Percentiles rank a stretch among this genome's conserved stretches.
These are phyloP conservation scores for Exophiala dermatitidis DNA, from an alignment of 2,329 filamentous ascomycete genomes.

Conservation along the genomic window DNA sequence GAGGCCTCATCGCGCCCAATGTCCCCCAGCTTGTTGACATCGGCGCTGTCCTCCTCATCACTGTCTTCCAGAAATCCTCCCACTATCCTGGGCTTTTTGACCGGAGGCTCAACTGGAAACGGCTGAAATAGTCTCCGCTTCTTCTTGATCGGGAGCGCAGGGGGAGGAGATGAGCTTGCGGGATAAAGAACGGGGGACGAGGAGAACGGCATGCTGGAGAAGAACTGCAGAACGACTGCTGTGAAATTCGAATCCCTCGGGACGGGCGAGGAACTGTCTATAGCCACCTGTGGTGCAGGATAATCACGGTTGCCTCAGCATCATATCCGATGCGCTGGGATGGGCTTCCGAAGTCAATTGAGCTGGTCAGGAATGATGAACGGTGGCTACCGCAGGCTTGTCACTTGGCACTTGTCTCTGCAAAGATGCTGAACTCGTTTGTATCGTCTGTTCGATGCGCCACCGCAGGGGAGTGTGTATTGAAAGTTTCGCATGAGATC, in stretches of 20 bases:
- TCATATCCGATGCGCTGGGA: no score
- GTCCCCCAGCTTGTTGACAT: neutral
- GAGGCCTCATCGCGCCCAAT: neutral
- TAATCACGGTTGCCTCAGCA: no score
- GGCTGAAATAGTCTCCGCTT: slow-evolving; percentile 37
- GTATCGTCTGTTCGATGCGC: no score
- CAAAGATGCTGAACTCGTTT: no score
- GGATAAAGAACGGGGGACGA: slow-evolving; percentile 36
- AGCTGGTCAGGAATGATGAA: no score
- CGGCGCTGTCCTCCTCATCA: slow-evolving; percentile 31
- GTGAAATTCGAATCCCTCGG: neutral
- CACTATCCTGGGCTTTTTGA: slow-evolving; percentile 37
- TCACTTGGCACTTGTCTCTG: no score
- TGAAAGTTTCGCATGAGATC: no score
- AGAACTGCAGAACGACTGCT: neutral
- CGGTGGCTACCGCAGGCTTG: no score
- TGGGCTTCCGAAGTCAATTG: no score
- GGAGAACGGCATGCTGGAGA: slow-evolving; percentile 35
- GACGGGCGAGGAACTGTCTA: neutral
- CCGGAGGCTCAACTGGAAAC: slow-evolving; percentile 26
- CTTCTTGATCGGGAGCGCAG: slow-evolving; percentile 28
- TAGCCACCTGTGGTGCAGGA: no score
- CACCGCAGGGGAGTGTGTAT: no score
- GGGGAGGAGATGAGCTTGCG: slow-evolving; percentile 33
- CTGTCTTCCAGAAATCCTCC: slow-evolving; percentile 40